phyloP scores from a whole-genome alignment of 176 grass and related monocot species.

The Phyllostachys edulis region DNA sequence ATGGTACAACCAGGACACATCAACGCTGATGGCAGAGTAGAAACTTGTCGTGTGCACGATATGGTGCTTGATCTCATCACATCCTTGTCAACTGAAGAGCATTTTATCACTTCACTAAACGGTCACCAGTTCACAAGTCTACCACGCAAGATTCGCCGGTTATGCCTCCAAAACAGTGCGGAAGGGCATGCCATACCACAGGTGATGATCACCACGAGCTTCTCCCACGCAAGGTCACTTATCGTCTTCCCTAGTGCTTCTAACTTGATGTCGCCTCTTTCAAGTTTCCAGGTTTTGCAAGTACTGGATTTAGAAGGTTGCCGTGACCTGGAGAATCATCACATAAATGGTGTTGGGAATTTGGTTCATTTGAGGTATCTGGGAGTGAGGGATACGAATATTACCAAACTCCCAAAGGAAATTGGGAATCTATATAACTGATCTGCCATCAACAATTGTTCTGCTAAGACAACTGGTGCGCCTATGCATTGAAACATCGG shows the following conservation, averaged over 20 bases:
- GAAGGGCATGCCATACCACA: not conserved
- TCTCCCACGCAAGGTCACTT: constrained; percentile 18
- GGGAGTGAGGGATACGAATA: constrained; percentile 4
- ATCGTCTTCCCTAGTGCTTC: constrained; percentile 10
- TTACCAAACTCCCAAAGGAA: not conserved
- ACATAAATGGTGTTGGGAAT: not conserved
- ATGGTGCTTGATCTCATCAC: constrained; percentile 36
- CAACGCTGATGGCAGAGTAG: not conserved
- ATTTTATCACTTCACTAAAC: not conserved
- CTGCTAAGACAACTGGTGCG: not conserved
- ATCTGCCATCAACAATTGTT: constrained; percentile 7
- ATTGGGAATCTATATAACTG: not conserved
- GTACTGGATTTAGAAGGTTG: constrained; percentile 29
- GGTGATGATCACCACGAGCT: no score
- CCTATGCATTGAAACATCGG: not conserved
- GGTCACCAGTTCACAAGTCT: not conserved
- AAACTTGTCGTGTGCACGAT: constrained; percentile 25
- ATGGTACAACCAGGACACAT: constrained; percentile 15
- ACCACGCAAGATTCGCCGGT: not conserved
- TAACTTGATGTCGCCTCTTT: not conserved
- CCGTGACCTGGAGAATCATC: not conserved
- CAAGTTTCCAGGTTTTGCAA: constrained; percentile 6
- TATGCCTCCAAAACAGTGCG: not conserved
- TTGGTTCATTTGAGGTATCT: constrained; percentile 33
- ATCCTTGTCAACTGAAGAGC: constrained; percentile 17